A percentile compares a stretch with the other conserved stretches of the same genome.
Evolutionary conservation across 768 basidiomycete species (phyloP).

Genomic region (Asterophora lycoperdoides): DNA sequence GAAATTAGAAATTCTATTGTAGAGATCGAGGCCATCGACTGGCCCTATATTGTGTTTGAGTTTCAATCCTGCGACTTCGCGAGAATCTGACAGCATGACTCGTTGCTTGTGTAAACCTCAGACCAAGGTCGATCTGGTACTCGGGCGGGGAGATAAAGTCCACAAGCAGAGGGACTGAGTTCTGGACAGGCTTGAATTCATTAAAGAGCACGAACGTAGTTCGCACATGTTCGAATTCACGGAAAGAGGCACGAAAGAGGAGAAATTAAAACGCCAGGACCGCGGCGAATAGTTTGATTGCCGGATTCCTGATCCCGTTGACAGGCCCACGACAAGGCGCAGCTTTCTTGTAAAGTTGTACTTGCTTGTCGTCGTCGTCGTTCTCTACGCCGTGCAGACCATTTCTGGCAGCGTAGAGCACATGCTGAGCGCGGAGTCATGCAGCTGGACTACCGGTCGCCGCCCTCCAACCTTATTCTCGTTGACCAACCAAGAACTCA

Average conservation of each 20-base stretch:
- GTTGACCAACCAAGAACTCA: slow-evolving; percentile 4
- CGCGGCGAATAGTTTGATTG: slow-evolving; percentile 2
- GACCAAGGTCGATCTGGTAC: too few species aligned
- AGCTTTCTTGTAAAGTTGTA: slow-evolving; percentile 9
- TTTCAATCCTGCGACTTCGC: too few species aligned
- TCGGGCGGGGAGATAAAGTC: too few species aligned
- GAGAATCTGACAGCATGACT: too few species aligned
- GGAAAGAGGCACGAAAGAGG: not conserved
- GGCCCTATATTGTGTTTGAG: too few species aligned
- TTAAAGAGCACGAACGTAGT: too few species aligned
- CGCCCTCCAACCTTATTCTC: slow-evolving; percentile 4
- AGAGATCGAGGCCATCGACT: too few species aligned
- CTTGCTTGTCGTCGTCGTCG: slow-evolving; percentile 10
- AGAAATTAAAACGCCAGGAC: slow-evolving; percentile 4
- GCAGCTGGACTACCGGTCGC: slow-evolving; percentile 13
- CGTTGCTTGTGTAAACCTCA: too few species aligned
- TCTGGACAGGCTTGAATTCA: too few species aligned
- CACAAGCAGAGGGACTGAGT: too few species aligned
- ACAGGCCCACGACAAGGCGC: not conserved
- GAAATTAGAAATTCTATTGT: too few species aligned
- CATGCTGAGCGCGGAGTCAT: slow-evolving; percentile 7
- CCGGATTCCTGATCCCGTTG: slow-evolving; percentile 7
- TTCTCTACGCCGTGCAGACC: slow-evolving; percentile 2
- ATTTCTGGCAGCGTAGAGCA: not conserved
- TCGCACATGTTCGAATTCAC: too few species aligned